Conservation (phyloP, 768 basidiomycete species). For the Rhizopogon rudus region DNA sequence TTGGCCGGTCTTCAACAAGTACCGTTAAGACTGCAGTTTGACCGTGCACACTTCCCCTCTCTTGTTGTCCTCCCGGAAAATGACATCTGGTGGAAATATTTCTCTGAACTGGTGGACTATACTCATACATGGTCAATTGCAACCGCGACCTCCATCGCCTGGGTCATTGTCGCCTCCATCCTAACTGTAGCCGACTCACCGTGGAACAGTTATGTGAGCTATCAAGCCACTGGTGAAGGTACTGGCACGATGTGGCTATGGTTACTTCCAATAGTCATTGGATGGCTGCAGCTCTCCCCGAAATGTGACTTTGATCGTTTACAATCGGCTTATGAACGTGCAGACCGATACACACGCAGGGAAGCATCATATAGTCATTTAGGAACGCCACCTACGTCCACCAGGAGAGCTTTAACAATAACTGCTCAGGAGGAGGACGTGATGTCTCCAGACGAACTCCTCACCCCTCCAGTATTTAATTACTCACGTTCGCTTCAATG, state of each 20-base stretch:
- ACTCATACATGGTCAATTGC: slow-evolving; percentile 30
- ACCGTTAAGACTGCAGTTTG: slow-evolving; percentile 20
- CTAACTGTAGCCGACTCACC: slow-evolving; percentile 1
- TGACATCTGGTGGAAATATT: slow-evolving; percentile 31
- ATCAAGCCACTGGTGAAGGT: background rate
- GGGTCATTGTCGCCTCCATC: slow-evolving; percentile 25
- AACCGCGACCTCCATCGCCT: slow-evolving; percentile 27
- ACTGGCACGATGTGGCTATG: slow-evolving; percentile 31
- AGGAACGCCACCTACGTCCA: no score
- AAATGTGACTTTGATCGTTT: slow-evolving; percentile 26
- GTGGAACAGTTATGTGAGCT: background rate
- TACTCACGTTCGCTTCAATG: background rate
- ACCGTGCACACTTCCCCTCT: slow-evolving; percentile 23
- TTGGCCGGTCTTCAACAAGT: slow-evolving; percentile 34
- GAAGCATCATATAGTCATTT: slow-evolving; percentile 2
- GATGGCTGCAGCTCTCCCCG: slow-evolving; percentile 31
- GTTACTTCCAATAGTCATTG: slow-evolving; percentile 28
- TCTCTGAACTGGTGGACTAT: slow-evolving; percentile 25
- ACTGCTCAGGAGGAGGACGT: background rate
- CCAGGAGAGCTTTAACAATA: background rate
- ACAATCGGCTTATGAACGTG: slow-evolving; percentile 18
- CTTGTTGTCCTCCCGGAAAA: slow-evolving; percentile 32
- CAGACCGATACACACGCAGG: slow-evolving; percentile 17
- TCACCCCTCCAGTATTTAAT: background rate
- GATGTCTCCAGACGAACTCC: background rate